Percentiles rank a stretch among this genome's conserved stretches.
Conservation (phyloP, 345 rosid species). For the Brassica cretica region DNA sequence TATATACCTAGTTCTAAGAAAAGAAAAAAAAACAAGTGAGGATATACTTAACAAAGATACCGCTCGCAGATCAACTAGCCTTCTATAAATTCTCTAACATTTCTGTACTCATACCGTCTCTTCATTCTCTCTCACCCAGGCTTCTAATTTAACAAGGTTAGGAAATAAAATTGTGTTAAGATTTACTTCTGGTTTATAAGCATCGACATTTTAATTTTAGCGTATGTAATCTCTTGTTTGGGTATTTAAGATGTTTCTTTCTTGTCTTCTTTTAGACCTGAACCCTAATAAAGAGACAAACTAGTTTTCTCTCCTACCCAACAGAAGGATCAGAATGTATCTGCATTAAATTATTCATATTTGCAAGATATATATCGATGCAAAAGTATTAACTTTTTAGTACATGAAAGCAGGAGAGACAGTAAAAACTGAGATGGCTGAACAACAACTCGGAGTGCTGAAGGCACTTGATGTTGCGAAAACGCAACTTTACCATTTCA, state of each 20-base stretch:
- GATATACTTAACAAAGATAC: background rate
- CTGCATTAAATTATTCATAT: background rate
- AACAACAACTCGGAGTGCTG: background rate
- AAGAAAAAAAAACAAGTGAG: background rate
- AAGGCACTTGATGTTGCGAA: constrained; percentile 2
- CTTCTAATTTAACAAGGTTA: background rate
- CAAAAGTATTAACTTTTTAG: background rate
- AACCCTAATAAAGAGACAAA: background rate
- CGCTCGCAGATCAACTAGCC: background rate
- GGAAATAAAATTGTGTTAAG: background rate
- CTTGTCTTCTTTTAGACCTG: background rate
- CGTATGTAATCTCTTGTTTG: background rate
- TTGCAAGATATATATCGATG: background rate
- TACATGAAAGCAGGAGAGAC: background rate
- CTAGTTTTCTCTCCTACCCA: constrained; percentile 18
- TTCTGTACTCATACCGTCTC: background rate
- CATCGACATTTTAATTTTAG: background rate
- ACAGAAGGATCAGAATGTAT: constrained; percentile 9
- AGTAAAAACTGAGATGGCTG: background rate
- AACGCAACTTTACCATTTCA: constrained; percentile 2
- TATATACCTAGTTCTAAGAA: background rate
- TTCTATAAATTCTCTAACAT: constrained; percentile 1
- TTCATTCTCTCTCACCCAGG: background rate
- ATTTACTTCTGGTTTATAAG: background rate
- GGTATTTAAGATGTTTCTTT: background rate